Conservation (phyloP, 495 filamentous ascomycete genomes). For the Penicillium soppii region DNA sequence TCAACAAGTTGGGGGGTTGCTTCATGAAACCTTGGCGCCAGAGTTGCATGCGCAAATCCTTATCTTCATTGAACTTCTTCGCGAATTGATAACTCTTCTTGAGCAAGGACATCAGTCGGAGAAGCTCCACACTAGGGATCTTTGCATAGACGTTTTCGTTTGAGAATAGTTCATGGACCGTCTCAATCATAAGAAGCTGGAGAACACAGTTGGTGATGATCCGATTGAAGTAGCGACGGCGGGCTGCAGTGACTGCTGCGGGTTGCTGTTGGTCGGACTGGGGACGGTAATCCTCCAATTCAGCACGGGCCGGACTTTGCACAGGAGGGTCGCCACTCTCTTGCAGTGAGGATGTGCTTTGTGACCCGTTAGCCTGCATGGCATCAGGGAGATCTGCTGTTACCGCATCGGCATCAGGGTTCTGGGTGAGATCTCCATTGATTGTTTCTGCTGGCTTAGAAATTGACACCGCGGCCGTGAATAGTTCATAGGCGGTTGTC, state of each 20-base stretch:
- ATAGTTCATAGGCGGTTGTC: constrained; percentile 91
- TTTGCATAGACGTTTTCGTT: constrained; percentile 93
- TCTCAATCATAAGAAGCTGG: constrained; percentile 98
- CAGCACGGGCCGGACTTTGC: constrained; percentile 37
- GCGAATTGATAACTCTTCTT: constrained; percentile 96
- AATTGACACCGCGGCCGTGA: constrained; percentile 74
- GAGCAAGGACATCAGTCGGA: constrained; percentile 88
- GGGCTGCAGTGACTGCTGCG: constrained; percentile 84
- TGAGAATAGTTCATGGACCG: constrained; percentile 95
- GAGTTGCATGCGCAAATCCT: constrained; percentile 88
- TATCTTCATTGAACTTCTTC: constrained; percentile 95
- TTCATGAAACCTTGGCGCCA: constrained; percentile 99
- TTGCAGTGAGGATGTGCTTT: constrained; percentile 37
- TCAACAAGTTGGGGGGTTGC: constrained; percentile 96
- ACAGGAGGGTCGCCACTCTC: constrained; percentile 40
- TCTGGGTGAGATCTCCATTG: constrained; percentile 32
- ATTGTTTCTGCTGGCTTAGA: constrained; percentile 30
- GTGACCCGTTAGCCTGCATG: constrained; percentile 62
- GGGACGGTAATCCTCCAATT: constrained; percentile 88
- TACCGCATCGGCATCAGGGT: constrained; percentile 22
- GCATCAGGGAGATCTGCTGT: constrained; percentile 43
- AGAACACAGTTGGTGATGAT: constrained; percentile 99
- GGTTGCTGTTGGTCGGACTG: constrained; percentile 73
- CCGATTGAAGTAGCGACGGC: constrained; percentile 96
- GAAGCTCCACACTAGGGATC: constrained; percentile 83